phyloP scores from a whole-genome alignment of 2,329 filamentous ascomycete species.

The Xylaria sp. region DNA sequence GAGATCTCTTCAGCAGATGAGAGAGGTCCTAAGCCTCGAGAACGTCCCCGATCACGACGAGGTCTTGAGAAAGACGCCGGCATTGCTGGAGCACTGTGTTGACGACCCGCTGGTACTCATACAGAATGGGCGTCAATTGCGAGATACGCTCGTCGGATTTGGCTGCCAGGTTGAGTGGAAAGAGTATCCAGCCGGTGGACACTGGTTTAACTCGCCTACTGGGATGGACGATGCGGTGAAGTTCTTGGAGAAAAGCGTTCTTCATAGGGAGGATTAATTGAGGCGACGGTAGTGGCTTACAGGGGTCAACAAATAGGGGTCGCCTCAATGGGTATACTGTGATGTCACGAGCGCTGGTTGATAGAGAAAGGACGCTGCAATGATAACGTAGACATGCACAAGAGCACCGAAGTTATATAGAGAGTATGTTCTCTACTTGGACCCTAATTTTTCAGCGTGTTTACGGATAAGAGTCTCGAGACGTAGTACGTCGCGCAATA shows the following conservation, averaged over 20 bases:
- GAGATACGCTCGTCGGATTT: constrained; percentile 52
- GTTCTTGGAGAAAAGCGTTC: constrained; percentile 48
- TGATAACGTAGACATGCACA: too few relatives aligned
- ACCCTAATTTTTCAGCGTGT: too few relatives aligned
- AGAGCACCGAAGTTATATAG: too few relatives aligned
- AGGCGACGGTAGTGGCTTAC: not conserved
- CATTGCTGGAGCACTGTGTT: constrained; percentile 59
- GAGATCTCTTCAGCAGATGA: constrained; percentile 39
- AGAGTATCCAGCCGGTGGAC: constrained; percentile 56
- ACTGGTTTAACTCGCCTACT: constrained; percentile 58
- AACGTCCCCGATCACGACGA: constrained; percentile 41
- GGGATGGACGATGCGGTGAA: constrained; percentile 57
- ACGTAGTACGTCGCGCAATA: not conserved
- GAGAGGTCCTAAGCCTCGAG: constrained; percentile 48
- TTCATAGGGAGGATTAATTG: not conserved
- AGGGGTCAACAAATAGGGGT: not conserved
- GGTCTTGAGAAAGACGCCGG: constrained; percentile 55
- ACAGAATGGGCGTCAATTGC: constrained; percentile 51
- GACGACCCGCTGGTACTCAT: constrained; percentile 58
- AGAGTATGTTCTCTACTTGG: too few relatives aligned
- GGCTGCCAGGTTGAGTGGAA: constrained; percentile 56
- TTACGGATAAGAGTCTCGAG: too few relatives aligned
- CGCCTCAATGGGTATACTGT: too few relatives aligned
- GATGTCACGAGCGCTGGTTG: too few relatives aligned
- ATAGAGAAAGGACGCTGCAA: too few relatives aligned